These are phyloP conservation scores for Blastobotrys capitulatus DNA, from an alignment of 1,139 yeast species.

Conservation along the genomic window DNA sequence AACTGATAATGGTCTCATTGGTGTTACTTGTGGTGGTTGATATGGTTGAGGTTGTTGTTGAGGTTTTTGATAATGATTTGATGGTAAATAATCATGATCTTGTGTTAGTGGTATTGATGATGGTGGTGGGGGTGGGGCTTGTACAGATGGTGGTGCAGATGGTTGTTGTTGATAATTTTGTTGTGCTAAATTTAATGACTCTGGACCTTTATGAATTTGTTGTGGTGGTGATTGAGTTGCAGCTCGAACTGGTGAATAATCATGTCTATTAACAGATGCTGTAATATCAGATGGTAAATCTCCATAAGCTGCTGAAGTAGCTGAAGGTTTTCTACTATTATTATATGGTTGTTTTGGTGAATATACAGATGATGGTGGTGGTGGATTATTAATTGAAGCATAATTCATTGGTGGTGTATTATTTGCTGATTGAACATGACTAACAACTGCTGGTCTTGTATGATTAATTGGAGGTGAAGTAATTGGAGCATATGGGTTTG, in stretches of 20 bases:
- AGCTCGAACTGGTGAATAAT: slow-evolving; percentile 5
- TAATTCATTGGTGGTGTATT: slow-evolving; percentile 12
- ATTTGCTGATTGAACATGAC: slow-evolving; percentile 14
- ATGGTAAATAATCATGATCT: not conserved
- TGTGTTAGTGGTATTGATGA: not conserved
- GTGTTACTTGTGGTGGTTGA: slow-evolving; percentile 10
- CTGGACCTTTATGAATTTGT: slow-evolving; percentile 2
- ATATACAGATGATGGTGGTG: too few relatives aligned
- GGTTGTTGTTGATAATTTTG: slow-evolving; percentile 1
- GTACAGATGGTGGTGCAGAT: not conserved
- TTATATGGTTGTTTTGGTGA: not conserved
- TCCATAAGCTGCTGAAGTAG: slow-evolving; percentile 7
- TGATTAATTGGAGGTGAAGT: not conserved
- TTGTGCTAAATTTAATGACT: slow-evolving; percentile 10
- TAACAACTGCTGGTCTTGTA: not conserved
- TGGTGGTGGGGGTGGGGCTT: not conserved
- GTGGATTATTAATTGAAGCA: not conserved
- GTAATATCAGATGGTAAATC: slow-evolving; percentile 10
- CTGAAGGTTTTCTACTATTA: slow-evolving; percentile 1
- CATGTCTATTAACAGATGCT: not conserved
- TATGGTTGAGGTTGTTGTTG: not conserved
- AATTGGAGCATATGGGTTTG: slow-evolving; percentile 15
- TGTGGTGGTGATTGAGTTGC: slow-evolving; percentile 5
- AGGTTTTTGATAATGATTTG: not conserved
- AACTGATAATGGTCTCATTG: slow-evolving; percentile 1